phyloP scores from a whole-genome alignment of 2,329 filamentous ascomycete genomes.

The Talaromyces sp. region DNA sequence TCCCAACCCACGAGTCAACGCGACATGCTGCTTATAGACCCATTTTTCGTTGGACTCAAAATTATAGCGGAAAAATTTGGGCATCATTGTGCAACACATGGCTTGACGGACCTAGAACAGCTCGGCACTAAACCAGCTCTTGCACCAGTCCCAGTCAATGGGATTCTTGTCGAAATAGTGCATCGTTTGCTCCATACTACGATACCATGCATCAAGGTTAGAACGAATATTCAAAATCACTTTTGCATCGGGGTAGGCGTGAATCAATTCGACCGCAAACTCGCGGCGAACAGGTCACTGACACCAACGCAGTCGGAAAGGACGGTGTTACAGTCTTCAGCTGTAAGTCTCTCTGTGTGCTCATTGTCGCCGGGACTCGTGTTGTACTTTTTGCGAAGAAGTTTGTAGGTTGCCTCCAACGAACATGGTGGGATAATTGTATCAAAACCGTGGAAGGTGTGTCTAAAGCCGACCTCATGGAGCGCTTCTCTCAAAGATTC shows the following conservation, averaged over 20 bases:
- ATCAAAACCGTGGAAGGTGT: too few species aligned
- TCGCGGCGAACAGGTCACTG: background rate
- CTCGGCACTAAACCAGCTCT: background rate
- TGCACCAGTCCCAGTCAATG: background rate
- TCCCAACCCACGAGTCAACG: slow-evolving; percentile 17
- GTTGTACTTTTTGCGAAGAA: background rate
- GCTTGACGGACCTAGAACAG: background rate
- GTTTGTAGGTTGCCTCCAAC: too few species aligned
- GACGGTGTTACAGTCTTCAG: background rate
- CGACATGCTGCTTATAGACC: slow-evolving; percentile 20
- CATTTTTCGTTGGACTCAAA: slow-evolving; percentile 17
- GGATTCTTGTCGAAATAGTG: background rate
- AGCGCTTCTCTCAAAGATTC: too few species aligned
- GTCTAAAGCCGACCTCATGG: too few species aligned
- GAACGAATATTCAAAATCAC: background rate
- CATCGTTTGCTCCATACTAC: background rate
- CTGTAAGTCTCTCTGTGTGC: background rate
- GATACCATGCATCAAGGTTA: background rate
- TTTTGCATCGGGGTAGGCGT: background rate
- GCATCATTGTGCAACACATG: background rate
- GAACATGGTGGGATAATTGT: too few species aligned
- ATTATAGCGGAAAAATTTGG: background rate
- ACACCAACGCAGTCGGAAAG: background rate
- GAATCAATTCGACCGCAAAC: background rate
- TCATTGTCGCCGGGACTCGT: background rate